Percentiles rank a stretch among this genome's conserved stretches.
Evolutionary conservation across 176 grass and related monocot species (phyloP).

Genomic region (Juncus effusus): DNA sequence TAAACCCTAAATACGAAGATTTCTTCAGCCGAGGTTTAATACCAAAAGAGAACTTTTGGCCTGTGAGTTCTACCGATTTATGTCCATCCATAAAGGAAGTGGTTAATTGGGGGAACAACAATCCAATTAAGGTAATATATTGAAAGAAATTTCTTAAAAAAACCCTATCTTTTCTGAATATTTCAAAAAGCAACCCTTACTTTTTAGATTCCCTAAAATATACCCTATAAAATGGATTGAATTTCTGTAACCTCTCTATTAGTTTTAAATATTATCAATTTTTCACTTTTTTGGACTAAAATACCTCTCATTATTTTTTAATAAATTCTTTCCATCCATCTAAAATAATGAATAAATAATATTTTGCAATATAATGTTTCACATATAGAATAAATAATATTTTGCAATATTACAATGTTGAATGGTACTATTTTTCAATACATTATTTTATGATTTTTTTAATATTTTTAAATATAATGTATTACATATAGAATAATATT

Average conservation of each 20-base stretch:
- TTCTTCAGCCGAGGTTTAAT: conserved; percentile 72
- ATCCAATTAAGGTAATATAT: conserved; percentile 36
- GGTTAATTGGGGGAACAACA: conserved; percentile 68
- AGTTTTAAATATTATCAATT: too few relatives aligned
- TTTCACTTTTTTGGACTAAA: too few relatives aligned
- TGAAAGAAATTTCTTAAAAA: neutral
- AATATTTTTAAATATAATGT: neutral
- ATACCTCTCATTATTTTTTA: too few relatives aligned
- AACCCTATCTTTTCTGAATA: neutral
- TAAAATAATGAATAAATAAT: too few relatives aligned
- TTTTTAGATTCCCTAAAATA: too few relatives aligned
- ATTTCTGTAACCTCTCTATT: too few relatives aligned
- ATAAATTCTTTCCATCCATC: too few relatives aligned
- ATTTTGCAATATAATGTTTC: too few relatives aligned
- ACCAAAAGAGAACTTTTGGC: conserved; percentile 58
- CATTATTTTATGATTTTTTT: neutral
- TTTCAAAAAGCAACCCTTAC: too few relatives aligned
- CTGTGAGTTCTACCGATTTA: conserved; percentile 24
- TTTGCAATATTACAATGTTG: too few relatives aligned
- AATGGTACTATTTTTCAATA: neutral
- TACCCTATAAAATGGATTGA: too few relatives aligned
- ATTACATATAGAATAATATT: neutral
- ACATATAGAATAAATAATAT: too few relatives aligned
- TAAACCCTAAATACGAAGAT: conserved; percentile 70
- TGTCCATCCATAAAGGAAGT: conserved; percentile 60